Evolutionary conservation across 148 eudicot species (phyloP).

Genomic region (Dianthus caryophyllus): DNA sequence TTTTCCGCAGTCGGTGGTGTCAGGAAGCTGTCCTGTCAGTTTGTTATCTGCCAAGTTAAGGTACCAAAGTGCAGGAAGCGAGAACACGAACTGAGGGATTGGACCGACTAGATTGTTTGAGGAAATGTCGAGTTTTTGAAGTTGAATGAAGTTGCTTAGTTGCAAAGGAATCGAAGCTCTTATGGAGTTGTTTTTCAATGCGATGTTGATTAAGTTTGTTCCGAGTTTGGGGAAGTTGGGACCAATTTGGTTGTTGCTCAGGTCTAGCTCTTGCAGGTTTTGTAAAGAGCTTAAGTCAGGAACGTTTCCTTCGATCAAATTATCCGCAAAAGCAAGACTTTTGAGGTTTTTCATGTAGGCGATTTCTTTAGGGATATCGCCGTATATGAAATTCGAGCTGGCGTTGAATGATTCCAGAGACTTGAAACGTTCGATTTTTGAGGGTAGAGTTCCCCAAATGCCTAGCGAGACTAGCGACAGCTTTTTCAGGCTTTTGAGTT

Average conservation of each 20-base stretch:
- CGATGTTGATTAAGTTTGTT: conserved; percentile 37
- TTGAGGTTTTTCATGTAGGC: conserved; percentile 37
- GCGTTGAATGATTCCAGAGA: conserved; percentile 62
- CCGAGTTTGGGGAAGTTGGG: conserved; percentile 66
- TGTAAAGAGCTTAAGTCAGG: conserved; percentile 53
- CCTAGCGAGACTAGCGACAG: conserved; percentile 73
- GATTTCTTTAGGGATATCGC: conserved; percentile 52
- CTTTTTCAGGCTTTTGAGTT: conserved; percentile 50
- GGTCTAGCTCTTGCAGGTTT: conserved; percentile 55
- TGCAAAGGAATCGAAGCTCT: conserved; percentile 52
- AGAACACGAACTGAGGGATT: conserved; percentile 47
- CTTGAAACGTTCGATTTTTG: conserved; percentile 41
- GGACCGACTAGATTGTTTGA: conserved; percentile 67
- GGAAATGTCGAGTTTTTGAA: conserved; percentile 58
- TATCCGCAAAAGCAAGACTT: conserved; percentile 44
- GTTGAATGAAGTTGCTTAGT: conserved; percentile 32
- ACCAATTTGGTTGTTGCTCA: conserved; percentile 59
- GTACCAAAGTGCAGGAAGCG: conserved; percentile 52
- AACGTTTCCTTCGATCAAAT: conserved; percentile 66
- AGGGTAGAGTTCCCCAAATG: conserved; percentile 75
- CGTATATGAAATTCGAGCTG: conserved; percentile 72
- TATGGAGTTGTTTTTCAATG: conserved; percentile 53
- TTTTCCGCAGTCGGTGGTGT: conserved; percentile 39
- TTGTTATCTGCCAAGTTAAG: conserved; percentile 57
- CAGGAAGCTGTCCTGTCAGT: conserved; percentile 56